Percentiles rank a stretch among this genome's conserved stretches.
Evolutionary conservation across 176 grass and related monocot species (phyloP).

Genomic region (Luzula sylvatica): DNA sequence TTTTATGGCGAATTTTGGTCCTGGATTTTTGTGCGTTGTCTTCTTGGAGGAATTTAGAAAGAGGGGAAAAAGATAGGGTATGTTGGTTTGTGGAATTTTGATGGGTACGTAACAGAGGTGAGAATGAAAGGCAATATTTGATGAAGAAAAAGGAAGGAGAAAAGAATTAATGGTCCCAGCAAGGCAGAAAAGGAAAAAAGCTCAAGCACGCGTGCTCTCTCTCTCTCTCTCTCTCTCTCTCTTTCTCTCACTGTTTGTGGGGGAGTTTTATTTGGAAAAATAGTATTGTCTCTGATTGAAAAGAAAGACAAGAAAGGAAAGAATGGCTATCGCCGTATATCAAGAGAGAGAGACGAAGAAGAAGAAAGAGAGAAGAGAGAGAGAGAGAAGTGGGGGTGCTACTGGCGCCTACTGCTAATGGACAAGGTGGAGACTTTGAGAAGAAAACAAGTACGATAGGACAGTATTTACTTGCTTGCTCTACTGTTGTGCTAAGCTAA

Average conservation of each 20-base stretch:
- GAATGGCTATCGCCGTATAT: neutral
- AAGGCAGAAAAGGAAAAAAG: constrained; percentile 15
- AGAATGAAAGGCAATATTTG: constrained; percentile 9
- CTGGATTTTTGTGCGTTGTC: constrained; percentile 13
- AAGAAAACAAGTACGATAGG: constrained; percentile 1
- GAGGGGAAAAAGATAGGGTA: neutral
- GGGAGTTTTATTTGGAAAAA: neutral
- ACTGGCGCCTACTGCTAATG: neutral
- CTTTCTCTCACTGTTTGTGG: neutral
- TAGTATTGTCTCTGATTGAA: neutral
- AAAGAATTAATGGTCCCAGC: constrained; percentile 11
- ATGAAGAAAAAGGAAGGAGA: constrained; percentile 5
- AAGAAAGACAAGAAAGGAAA: neutral
- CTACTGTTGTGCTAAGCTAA: neutral
- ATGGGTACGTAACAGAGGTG: constrained; percentile 12
- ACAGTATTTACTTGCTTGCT: too few relatives aligned
- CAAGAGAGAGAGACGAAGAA: neutral
- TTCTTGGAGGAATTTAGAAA: neutral
- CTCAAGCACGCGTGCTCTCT: constrained; percentile 22
- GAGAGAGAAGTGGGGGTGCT: neutral
- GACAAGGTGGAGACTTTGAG: constrained; percentile 20
- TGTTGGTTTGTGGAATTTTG: constrained; percentile 1
- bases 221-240: constrained; percentile 11
- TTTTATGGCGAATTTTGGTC: neutral
- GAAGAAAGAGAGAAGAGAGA: constrained; percentile 4